Percentiles rank a stretch among this genome's conserved stretches.
Evolutionary conservation across 176 grass and related monocot species (phyloP).

Genomic region (Carex pumila): DNA sequence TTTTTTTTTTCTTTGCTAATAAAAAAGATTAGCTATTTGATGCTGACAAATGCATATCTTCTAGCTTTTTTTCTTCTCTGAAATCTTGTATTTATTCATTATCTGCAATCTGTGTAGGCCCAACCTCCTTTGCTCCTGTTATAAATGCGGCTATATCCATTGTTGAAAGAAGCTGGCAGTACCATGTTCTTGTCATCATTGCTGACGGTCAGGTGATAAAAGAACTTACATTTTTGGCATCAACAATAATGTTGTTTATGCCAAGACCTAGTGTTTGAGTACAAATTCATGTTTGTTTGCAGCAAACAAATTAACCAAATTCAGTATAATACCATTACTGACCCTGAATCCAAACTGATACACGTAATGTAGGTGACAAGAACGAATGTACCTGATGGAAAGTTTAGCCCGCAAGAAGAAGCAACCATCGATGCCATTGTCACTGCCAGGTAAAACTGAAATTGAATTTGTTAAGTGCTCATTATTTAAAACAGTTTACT

Average conservation of each 20-base stretch:
- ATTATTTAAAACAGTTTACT: not conserved
- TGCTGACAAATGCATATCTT: conserved; percentile 4
- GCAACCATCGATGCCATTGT: conserved; percentile 84
- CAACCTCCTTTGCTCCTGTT: conserved; percentile 87
- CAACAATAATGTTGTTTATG: not conserved
- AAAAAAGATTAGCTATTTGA: not conserved
- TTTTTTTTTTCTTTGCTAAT: not conserved
- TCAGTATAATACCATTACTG: not conserved
- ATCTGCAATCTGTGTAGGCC: conserved; percentile 48
- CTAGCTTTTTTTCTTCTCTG: not conserved
- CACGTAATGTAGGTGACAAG: conserved; percentile 42
- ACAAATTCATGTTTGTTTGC: not conserved
- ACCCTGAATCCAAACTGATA: too few species aligned
- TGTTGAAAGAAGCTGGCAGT: conserved; percentile 75
- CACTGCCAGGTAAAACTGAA: conserved; percentile 66
- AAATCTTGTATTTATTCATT: conserved; percentile 1
- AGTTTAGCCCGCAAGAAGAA: conserved; percentile 70
- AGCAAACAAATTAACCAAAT: not conserved
- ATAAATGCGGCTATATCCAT: conserved; percentile 63
- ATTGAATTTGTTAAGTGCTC: not conserved
- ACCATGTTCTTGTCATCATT: conserved; percentile 94
- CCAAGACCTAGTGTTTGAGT: not conserved
- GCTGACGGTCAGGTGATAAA: conserved; percentile 81
- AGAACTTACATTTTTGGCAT: conserved; percentile 2
- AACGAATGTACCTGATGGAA: conserved; percentile 31